These are phyloP conservation scores for Corymbia calophylla DNA, from an alignment of 441 rosid genomes.

Conservation along the genomic window DNA sequence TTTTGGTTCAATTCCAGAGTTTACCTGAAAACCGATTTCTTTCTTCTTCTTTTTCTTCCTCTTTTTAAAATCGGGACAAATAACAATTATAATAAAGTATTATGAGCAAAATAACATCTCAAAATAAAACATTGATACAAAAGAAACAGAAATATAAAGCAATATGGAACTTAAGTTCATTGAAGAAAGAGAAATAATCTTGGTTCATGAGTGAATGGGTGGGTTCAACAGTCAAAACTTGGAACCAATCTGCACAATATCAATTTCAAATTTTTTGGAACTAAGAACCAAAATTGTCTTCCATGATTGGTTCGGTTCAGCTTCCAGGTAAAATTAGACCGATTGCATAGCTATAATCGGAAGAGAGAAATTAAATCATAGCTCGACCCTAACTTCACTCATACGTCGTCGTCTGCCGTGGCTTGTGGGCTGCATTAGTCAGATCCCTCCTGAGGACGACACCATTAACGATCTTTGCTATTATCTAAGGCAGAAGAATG, in stretches of 20 bases:
- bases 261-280: not conserved
- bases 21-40: rapidly evolving
- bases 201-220: not conserved
- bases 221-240: not conserved
- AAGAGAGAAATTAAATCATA: not conserved
- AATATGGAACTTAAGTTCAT: not conserved
- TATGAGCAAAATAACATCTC: not conserved
- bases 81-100: not conserved
- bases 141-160: not conserved
- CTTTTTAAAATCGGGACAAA: not conserved
- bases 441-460: not conserved
- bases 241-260: not conserved
- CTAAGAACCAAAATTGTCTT: not conserved
- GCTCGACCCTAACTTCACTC: not conserved
- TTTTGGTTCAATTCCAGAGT: rapidly evolving
- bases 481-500: not conserved
- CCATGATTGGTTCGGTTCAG: not conserved
- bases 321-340: not conserved
- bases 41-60: not conserved
- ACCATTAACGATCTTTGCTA: not conserved
- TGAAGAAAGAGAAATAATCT: not conserved
- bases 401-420: not conserved
- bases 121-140: not conserved
- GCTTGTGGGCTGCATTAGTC: not conserved
- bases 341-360: too few relatives aligned